A percentile compares a stretch with the other conserved stretches of the same genome.
phyloP scores from a whole-genome alignment of 2,329 filamentous ascomycete species.

The Xylariaceae sp. region DNA sequence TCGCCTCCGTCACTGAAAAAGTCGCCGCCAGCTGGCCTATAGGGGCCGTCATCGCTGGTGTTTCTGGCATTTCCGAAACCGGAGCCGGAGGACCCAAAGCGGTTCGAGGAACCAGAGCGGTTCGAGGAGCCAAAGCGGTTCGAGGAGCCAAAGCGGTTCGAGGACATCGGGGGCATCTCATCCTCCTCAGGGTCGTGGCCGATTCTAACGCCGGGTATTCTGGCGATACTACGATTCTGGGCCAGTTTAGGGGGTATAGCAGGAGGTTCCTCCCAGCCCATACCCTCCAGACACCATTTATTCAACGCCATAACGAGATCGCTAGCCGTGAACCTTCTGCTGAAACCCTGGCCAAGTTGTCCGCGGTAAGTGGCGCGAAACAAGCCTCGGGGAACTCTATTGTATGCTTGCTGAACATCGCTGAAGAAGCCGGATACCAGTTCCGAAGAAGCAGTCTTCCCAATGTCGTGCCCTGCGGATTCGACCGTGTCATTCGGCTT shows the following conservation, averaged over 20 bases:
- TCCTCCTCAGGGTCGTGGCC: slow-evolving; percentile 21
- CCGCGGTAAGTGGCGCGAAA: slow-evolving; percentile 42
- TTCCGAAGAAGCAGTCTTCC: slow-evolving; percentile 41
- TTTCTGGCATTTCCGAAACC: too few species aligned
- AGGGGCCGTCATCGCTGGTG: too few species aligned
- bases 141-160: too few species aligned
- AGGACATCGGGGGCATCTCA: background rate
- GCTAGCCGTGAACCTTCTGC: slow-evolving; percentile 35
- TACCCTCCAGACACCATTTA: slow-evolving; percentile 46
- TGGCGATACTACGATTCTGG: slow-evolving; percentile 26
- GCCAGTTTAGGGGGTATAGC: slow-evolving; percentile 28
- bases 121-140: too few species aligned
- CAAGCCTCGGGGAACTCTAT: slow-evolving; percentile 38
- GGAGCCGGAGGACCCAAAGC: too few species aligned
- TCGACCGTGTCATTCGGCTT: slow-evolving; percentile 50
- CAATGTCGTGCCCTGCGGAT: slow-evolving; percentile 50
- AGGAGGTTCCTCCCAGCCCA: slow-evolving; percentile 51
- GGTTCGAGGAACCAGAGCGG: too few species aligned
- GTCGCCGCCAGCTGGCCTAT: too few species aligned
- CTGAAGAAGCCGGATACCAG: slow-evolving; percentile 38
- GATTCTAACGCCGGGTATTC: slow-evolving; percentile 29
- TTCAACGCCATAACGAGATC: slow-evolving; percentile 49
- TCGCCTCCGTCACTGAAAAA: too few species aligned
- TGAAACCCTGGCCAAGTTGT: slow-evolving; percentile 50
- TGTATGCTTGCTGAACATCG: slow-evolving; percentile 41